Percentiles rank a stretch among this genome's conserved stretches.
Evolutionary conservation across 2,329 filamentous ascomycete genomes (phyloP).

Genomic region (Aspergillus phoenicis): DNA sequence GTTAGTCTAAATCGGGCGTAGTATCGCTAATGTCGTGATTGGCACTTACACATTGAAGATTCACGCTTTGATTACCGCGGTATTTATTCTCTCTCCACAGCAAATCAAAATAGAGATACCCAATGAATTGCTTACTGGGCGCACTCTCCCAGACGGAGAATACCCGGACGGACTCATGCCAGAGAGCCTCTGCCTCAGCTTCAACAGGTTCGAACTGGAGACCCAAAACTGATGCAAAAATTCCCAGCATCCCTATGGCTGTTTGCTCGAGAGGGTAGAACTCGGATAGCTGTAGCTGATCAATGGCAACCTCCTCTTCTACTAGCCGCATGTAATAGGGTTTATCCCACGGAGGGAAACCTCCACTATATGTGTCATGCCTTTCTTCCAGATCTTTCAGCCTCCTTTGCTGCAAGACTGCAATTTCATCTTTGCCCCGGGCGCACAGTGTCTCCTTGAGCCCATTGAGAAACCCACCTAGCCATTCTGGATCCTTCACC

Average conservation of each 20-base stretch:
- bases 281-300: neutral
- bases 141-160: neutral
- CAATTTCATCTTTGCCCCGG: neutral
- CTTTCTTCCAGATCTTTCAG: neutral
- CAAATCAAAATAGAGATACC: neutral
- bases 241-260: neutral
- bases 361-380: neutral
- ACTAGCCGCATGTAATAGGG: neutral
- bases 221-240: neutral
- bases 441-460: neutral
- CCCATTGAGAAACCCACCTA: neutral
- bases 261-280: neutral
- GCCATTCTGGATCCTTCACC: neutral
- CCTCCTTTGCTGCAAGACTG: neutral
- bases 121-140: neutral
- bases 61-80: neutral
- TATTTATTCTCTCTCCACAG: slow-evolving; percentile 1
- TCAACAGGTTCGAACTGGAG: neutral
- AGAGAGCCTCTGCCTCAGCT: neutral
- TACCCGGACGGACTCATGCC: neutral
- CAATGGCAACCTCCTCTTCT: neutral
- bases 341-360: neutral
- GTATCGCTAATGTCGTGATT: rapidly evolving
- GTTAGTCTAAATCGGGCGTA: neutral
- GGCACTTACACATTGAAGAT: neutral